These are phyloP conservation scores for Hypsizygus marmoreus DNA, from an alignment of 768 basidiomycete species.

Conservation along the genomic window DNA sequence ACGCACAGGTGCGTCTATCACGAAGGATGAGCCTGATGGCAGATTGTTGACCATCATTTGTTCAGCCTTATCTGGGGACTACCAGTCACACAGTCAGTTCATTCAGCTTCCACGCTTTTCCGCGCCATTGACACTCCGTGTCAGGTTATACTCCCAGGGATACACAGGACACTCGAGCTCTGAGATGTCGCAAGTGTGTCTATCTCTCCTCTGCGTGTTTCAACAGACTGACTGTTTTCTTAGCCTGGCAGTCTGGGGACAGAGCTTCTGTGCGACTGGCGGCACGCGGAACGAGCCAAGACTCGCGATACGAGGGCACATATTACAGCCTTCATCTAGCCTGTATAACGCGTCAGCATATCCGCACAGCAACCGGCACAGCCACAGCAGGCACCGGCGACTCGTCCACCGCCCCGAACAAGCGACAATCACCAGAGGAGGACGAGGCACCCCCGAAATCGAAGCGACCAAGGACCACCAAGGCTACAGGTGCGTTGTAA, in stretches of 20 bases:
- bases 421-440: conserved; percentile 36
- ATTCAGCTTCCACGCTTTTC: conserved; percentile 1
- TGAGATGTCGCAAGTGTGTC: conserved; percentile 27
- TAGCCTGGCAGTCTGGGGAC: conserved; percentile 55
- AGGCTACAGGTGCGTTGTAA: conserved; percentile 28
- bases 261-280: conserved; percentile 61
- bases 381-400: conserved; percentile 4
- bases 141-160: conserved; percentile 23
- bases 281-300: conserved; percentile 45
- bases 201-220: conserved; percentile 20
- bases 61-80: conserved; percentile 46
- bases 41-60: conserved; percentile 8
- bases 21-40: conserved; percentile 10
- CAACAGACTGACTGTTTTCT: conserved; percentile 17
- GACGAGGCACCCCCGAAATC: conserved; percentile 46
- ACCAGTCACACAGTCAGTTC: conserved; percentile 39
- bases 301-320: conserved; percentile 17
- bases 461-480: conserved; percentile 47
- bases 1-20: conserved; percentile 48
- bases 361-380: conserved; percentile 2
- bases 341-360: conserved; percentile 9
- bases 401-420: conserved; percentile 26
- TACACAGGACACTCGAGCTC: conserved; percentile 36
- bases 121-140: conserved; percentile 1
- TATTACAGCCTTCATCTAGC: conserved; percentile 13